These are phyloP conservation scores for Lachnellula arida DNA, from an alignment of 2,329 filamentous ascomycete species.

Conservation along the genomic window DNA sequence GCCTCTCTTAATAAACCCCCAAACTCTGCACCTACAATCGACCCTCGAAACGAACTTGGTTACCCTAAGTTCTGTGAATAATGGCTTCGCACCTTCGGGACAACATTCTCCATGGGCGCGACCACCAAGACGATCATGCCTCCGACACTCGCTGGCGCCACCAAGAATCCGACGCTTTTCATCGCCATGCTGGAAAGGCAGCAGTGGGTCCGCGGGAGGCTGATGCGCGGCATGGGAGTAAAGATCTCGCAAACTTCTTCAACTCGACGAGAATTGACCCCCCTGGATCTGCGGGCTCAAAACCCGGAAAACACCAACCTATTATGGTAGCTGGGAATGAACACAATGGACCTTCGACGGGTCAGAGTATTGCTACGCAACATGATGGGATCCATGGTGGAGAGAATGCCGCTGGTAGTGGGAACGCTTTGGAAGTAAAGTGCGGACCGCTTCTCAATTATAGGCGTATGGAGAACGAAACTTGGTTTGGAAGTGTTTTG, in stretches of 20 bases:
- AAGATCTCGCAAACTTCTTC: conserved; percentile 52
- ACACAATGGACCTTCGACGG: conserved; percentile 6
- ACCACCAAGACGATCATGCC: conserved; percentile 46
- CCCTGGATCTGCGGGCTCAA: conserved; percentile 16
- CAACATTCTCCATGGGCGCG: conserved; percentile 22
- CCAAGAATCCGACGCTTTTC: conserved; percentile 55
- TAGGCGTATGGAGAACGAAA: conserved; percentile 61
- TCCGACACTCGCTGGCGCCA: conserved; percentile 58
- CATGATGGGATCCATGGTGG: conserved; percentile 3
- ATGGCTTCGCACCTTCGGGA: conserved; percentile 28
- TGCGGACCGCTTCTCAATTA: conserved; percentile 77
- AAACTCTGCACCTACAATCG: neutral
- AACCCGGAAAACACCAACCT: conserved; percentile 40
- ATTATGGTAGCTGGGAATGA: conserved; percentile 36
- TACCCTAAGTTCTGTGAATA: neutral
- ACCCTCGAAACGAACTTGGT: neutral
- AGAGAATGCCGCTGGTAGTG: conserved; percentile 6
- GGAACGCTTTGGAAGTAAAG: conserved; percentile 51
- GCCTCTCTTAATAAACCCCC: neutral
- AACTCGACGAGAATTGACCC: conserved; percentile 47
- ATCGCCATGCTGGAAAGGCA: conserved; percentile 23
- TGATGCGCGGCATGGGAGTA: conserved; percentile 40
- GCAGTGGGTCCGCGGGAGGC: conserved; percentile 36
- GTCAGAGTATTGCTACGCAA: conserved; percentile 5
- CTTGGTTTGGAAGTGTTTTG: conserved; percentile 82